These are phyloP conservation scores for Phytophthora agathidicida DNA, from an alignment of 352 stramenopile genomes.

Conservation along the genomic window DNA sequence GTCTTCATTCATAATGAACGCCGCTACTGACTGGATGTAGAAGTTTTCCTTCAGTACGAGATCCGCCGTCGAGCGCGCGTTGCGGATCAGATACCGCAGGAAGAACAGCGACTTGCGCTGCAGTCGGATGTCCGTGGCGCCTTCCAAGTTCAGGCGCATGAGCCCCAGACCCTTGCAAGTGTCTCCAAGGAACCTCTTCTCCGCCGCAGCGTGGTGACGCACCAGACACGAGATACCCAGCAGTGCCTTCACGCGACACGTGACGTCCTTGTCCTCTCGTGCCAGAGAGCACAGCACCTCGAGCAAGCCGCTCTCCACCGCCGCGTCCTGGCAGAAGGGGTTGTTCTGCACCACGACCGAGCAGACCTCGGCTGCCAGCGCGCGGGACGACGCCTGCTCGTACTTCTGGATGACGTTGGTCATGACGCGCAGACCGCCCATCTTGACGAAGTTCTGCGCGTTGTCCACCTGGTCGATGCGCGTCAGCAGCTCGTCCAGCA, in stretches of 20 bases:
- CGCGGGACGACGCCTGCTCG: conserved; percentile 52
- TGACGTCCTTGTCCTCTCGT: conserved; percentile 62
- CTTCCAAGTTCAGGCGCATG: conserved; percentile 59
- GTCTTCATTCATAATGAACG: conserved; percentile 72
- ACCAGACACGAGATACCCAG: conserved; percentile 87
- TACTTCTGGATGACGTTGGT: conserved; percentile 67
- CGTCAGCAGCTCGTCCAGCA: conserved; percentile 86
- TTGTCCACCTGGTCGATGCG: conserved; percentile 91
- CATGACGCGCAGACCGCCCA: conserved; percentile 69
- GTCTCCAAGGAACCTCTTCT: conserved; percentile 63
- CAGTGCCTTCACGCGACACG: conserved; percentile 78
- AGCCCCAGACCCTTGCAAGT: conserved; percentile 64
- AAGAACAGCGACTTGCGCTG: conserved; percentile 88
- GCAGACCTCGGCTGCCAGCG: conserved; percentile 76
- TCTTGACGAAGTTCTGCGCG: conserved; percentile 89
- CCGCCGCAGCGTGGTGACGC: conserved; percentile 65
- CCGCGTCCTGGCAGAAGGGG: conserved; percentile 79
- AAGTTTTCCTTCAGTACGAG: conserved; percentile 46
- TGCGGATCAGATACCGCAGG: conserved; percentile 79
- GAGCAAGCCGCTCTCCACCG: conserved; percentile 62
- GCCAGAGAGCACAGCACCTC: conserved; percentile 72
- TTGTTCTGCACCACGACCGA: conserved; percentile 90
- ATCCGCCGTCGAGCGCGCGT: conserved; percentile 55
- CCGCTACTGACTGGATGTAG: conserved; percentile 50
- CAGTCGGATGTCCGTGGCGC: conserved; percentile 62